phyloP scores from a whole-genome alignment of 257 asterid genomes.

The Solanum virginianum region DNA sequence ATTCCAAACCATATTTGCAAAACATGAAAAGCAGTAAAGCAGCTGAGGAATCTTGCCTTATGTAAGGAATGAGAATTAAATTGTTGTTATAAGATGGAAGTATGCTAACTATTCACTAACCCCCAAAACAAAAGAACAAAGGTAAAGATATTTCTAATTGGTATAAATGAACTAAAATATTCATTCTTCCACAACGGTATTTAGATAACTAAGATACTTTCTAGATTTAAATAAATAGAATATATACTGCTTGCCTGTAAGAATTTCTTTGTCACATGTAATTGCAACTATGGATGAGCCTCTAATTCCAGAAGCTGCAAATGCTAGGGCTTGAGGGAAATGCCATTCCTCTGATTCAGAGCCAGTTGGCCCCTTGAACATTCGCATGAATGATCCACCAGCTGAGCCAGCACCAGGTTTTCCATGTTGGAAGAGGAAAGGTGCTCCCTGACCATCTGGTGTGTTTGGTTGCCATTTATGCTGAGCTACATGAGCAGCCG shows the following conservation, averaged over 20 bases:
- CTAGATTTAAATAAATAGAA: background rate
- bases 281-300: conserved; percentile 65
- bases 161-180: background rate
- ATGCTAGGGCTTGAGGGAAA: conserved; percentile 82
- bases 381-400: conserved; percentile 91
- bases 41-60: background rate
- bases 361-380: conserved; percentile 71
- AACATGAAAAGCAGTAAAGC: background rate
- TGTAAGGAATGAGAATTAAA: background rate
- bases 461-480: conserved; percentile 99
- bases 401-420: conserved; percentile 59
- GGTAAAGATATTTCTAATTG: background rate
- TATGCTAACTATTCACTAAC: background rate
- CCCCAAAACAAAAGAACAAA: background rate
- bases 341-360: conserved; percentile 68
- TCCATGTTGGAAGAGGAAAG: conserved; percentile 93
- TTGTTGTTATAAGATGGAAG: background rate
- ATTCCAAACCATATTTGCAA: background rate
- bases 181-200: background rate
- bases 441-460: conserved; percentile 98
- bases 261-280: conserved; percentile 74
- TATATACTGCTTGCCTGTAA: conserved; percentile 54
- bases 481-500: conserved; percentile 86
- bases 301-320: conserved; percentile 76
- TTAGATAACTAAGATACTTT: background rate